Evolutionary conservation across 352 stramenopile genomes (phyloP), one percentile per base, ranked within the genome.

Genomic region (Phytopythium vexans): DNA sequence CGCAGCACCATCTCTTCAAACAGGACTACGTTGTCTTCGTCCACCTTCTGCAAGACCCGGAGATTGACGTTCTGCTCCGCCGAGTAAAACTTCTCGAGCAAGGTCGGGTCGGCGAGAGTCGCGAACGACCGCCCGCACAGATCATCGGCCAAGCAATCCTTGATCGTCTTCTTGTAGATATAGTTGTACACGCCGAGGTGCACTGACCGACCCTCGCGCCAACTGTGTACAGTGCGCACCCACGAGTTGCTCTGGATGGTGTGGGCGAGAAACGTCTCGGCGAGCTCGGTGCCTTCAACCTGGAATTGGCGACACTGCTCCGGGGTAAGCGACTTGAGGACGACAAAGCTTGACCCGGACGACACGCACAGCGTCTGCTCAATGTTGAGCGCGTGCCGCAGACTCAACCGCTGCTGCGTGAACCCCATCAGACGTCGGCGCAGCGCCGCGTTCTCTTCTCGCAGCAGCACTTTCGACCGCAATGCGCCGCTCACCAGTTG

Each of bases 41-140:
- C 66, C n/a, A 75, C 47, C 34, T 63, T 48, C 62, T 75, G 62
- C 4, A 75, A 56, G 15, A 68, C 9, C 6, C 61, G 54, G 36
- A 50, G 50, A 32, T 64, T 59, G 21, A 53, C 35, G 31, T 67
- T 48, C n/a, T 72, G 47, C 9, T 45, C 50, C 0, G 54, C 42
- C 33, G 62, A 64, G 49, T 64, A 74, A 10, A 74, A 41, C 0
- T 53, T 43, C 34, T 48, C 14, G 16, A 63, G 41, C n/a, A 38
- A 33, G 11, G 27, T 21, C 8, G 62, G 62, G 36, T 66, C 49
- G 21, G 48, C 58, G 32, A 66, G 36, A 41, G 66, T 6, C 21
- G 31, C 12, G 32, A 48, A 58, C 12, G 52, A 39, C 34, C 39
- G 21, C 27, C 6, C 33, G 6, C 34, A 8, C n/a, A 45, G 41